Conservation (phyloP, 139 green algal species). For the Axilococcus clingmanii region DNA sequence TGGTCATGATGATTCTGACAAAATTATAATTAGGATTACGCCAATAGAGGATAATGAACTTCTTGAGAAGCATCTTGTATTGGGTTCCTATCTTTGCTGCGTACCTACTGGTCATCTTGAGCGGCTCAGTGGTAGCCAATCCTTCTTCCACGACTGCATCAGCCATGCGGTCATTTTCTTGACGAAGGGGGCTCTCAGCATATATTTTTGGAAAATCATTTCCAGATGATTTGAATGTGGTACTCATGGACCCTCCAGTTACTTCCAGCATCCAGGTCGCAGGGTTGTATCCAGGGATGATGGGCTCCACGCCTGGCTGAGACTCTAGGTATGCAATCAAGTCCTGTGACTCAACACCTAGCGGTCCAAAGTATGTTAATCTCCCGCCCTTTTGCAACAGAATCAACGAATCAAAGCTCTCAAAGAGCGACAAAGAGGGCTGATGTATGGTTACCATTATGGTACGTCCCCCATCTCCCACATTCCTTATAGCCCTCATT, state of each 20-base stretch:
- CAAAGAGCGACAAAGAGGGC: slow-evolving; percentile 58
- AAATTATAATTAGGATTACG: slow-evolving; percentile 31
- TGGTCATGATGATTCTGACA: slow-evolving; percentile 27
- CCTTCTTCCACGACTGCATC: slow-evolving; percentile 15
- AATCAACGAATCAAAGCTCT: slow-evolving; percentile 60
- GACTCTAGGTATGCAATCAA: slow-evolving; percentile 61
- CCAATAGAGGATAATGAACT: slow-evolving; percentile 35
- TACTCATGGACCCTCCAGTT: slow-evolving; percentile 32
- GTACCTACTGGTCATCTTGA: slow-evolving; percentile 20
- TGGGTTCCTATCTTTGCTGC: slow-evolving; percentile 16
- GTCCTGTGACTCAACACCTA: slow-evolving; percentile 44
- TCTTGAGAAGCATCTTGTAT: slow-evolving; percentile 6
- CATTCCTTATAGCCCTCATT: slow-evolving; percentile 72
- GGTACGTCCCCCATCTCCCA: slow-evolving; percentile 62
- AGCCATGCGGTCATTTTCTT: slow-evolving; percentile 14
- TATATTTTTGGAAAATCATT: slow-evolving; percentile 36
- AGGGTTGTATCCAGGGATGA: slow-evolving; percentile 33
- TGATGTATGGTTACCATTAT: slow-evolving; percentile 94
- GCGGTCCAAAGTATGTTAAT: slow-evolving; percentile 70
- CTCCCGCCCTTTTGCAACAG: slow-evolving; percentile 18
- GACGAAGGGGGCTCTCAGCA: slow-evolving; percentile 20
- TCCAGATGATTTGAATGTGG: slow-evolving; percentile 11
- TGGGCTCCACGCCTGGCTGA: slow-evolving; percentile 30
- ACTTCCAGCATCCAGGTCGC: slow-evolving; percentile 47
- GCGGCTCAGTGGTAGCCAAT: slow-evolving; percentile 3